Evolutionary conservation across 2,329 filamentous ascomycete genomes (phyloP).

Genomic region (Xylariaceae sp.): DNA sequence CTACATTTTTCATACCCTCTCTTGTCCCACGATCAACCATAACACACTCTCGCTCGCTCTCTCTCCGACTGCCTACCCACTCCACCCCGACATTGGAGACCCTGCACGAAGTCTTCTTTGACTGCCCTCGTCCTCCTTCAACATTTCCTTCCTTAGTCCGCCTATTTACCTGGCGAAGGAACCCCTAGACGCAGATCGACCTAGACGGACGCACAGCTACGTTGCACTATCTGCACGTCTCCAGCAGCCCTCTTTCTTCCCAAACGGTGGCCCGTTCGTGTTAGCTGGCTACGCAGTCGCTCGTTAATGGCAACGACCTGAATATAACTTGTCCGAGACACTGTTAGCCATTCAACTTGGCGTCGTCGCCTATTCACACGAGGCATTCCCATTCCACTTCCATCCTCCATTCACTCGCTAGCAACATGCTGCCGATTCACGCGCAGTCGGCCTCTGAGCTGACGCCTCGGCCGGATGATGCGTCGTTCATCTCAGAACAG

Average conservation of each 20-base stretch:
- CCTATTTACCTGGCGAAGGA: conserved; percentile 3
- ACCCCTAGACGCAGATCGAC: conserved; percentile 5
- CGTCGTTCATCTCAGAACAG: conserved; percentile 35
- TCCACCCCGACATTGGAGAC: no score
- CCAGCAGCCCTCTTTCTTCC: neutral
- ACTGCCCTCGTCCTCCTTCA: no score
- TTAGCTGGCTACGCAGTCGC: neutral
- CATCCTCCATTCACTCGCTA: conserved; percentile 10
- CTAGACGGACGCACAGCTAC: conserved; percentile 3
- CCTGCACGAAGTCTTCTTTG: no score
- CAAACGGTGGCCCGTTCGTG: conserved; percentile 4
- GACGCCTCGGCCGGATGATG: conserved; percentile 26
- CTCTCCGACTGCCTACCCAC: no score
- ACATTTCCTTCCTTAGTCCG: neutral
- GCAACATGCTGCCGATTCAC: conserved; percentile 32
- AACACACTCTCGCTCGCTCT: neutral
- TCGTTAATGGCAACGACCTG: conserved; percentile 15
- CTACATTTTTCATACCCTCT: neutral
- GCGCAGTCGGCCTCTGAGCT: conserved; percentile 27
- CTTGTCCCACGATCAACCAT: neutral
- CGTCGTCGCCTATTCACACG: conserved; percentile 1
- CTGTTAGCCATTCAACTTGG: neutral
- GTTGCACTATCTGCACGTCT: conserved; percentile 19
- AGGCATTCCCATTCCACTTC: neutral
- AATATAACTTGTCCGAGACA: conserved; percentile 8